Percentiles rank a stretch among this genome's conserved stretches.
These are phyloP conservation scores for Glycyrrhiza uralensis DNA, from an alignment of 306 rosid genomes.

Conservation along the genomic window DNA sequence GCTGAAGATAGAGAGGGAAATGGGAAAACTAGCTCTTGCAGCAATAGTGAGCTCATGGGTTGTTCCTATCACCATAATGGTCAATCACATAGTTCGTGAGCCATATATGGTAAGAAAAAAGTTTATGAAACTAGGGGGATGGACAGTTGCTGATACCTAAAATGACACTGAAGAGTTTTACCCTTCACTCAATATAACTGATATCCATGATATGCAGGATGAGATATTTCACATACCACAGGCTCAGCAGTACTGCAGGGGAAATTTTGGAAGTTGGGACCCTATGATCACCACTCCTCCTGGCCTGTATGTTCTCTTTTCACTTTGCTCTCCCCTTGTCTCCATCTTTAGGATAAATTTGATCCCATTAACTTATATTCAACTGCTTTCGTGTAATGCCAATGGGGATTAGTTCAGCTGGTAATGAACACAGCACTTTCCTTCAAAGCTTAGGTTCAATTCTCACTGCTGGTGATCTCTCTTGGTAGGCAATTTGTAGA, in stretches of 20 bases:
- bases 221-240: constrained; percentile 92
- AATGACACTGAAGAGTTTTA: constrained; percentile 7
- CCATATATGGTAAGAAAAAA: constrained; percentile 74
- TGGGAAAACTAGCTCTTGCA: constrained; percentile 71
- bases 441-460: not conserved
- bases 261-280: constrained; percentile 91
- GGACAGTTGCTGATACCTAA: not conserved
- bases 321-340: not conserved
- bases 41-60: constrained; percentile 75
- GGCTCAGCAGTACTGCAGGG: constrained; percentile 73
- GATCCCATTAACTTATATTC: not conserved
- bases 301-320: constrained; percentile 67
- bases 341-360: not conserved
- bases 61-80: constrained; percentile 59
- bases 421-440: not conserved
- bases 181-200: not conserved
- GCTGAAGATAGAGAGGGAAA: constrained; percentile 23
- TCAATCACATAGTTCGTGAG: constrained; percentile 63
- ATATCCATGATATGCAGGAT: constrained; percentile 52
- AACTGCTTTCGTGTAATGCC: constrained; percentile 1
- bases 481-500: not conserved
- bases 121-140: not conserved
- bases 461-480: not conserved
- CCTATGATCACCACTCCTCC: constrained; percentile 98
- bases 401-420: not conserved